phyloP scores from a whole-genome alignment of 2,329 filamentous ascomycete genomes.

The Onygena corvina region DNA sequence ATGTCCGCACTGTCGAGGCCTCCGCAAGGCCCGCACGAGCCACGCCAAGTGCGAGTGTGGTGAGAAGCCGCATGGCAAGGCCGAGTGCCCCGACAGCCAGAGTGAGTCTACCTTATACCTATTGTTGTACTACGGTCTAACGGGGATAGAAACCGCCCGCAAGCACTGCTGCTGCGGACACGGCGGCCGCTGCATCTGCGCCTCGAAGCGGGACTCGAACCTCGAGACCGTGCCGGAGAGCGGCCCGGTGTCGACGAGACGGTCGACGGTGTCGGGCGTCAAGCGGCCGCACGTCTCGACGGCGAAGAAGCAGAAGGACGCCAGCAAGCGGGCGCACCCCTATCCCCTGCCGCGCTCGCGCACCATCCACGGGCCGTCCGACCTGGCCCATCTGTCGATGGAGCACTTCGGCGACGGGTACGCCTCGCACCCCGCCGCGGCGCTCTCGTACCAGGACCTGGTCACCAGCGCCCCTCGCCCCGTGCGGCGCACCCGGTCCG shows the following conservation, averaged over 20 bases:
- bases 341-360: slow-evolving; percentile 50
- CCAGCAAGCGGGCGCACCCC: slow-evolving; percentile 49
- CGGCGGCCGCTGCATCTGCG: slow-evolving; percentile 17
- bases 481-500: slow-evolving; percentile 31
- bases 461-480: slow-evolving; percentile 24
- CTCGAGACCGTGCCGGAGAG: slow-evolving; percentile 40
- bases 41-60: slow-evolving; percentile 96
- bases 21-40: slow-evolving; percentile 89
- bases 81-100: slow-evolving; percentile 23
- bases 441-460: slow-evolving; percentile 20
- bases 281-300: slow-evolving; percentile 46
- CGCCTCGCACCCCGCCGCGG: slow-evolving; percentile 19
- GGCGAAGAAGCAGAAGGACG: slow-evolving; percentile 51
- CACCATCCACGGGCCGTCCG: slow-evolving; percentile 37
- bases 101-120: slow-evolving; percentile 2
- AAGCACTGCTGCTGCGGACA: slow-evolving; percentile 18
- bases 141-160: neutral
- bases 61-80: slow-evolving; percentile 52
- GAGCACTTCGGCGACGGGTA: slow-evolving; percentile 37
- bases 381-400: slow-evolving; percentile 40
- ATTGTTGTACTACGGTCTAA: slow-evolving; percentile 16
- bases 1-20: slow-evolving; percentile 89
- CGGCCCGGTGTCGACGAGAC: slow-evolving; percentile 32
- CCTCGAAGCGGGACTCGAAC: slow-evolving; percentile 33
- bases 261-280: slow-evolving; percentile 31